These are phyloP conservation scores for Medicago ruthenica DNA, from an alignment of 306 rosid genomes.

Conservation along the genomic window DNA sequence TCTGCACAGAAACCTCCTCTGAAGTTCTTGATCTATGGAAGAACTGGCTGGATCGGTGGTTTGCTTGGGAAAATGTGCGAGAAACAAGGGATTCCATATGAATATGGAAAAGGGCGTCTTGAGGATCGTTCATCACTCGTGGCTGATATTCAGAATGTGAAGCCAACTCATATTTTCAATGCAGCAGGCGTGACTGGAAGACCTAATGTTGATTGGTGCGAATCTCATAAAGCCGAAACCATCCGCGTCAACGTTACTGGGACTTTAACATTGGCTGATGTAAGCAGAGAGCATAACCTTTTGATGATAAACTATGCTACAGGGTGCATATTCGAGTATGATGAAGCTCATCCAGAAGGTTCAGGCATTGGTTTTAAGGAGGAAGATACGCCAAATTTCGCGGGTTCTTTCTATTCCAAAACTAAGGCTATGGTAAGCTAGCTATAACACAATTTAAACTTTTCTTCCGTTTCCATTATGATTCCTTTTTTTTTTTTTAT, in stretches of 20 bases:
- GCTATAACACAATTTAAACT: conserved; percentile 10
- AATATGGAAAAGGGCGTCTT: conserved; percentile 85
- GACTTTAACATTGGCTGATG: conserved; percentile 87
- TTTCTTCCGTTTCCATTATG: conserved; percentile 29
- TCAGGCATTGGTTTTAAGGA: conserved; percentile 90
- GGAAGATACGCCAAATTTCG: conserved; percentile 85
- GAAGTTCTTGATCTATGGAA: conserved; percentile 82
- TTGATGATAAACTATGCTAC: conserved; percentile 84
- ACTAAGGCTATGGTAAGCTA: conserved; percentile 86
- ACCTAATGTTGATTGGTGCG: conserved; percentile 95
- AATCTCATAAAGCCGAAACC: conserved; percentile 76
- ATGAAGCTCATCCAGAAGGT: conserved; percentile 78
- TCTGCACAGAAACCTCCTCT: conserved; percentile 58
- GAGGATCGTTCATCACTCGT: conserved; percentile 76
- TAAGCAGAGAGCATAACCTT: conserved; percentile 79
- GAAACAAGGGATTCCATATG: conserved; percentile 77
- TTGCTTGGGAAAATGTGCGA: conserved; percentile 79
- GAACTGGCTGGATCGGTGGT: conserved; percentile 93
- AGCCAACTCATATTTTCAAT: conserved; percentile 84
- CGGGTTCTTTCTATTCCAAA: conserved; percentile 87
- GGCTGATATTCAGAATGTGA: conserved; percentile 73
- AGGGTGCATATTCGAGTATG: conserved; percentile 90
- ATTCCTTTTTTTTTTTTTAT: neutral
- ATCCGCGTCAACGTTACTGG: conserved; percentile 81
- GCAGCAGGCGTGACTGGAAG: conserved; percentile 92